phyloP scores from a whole-genome alignment of 2,329 filamentous ascomycete species.

The Immersiporthe knoxdaviesiana region DNA sequence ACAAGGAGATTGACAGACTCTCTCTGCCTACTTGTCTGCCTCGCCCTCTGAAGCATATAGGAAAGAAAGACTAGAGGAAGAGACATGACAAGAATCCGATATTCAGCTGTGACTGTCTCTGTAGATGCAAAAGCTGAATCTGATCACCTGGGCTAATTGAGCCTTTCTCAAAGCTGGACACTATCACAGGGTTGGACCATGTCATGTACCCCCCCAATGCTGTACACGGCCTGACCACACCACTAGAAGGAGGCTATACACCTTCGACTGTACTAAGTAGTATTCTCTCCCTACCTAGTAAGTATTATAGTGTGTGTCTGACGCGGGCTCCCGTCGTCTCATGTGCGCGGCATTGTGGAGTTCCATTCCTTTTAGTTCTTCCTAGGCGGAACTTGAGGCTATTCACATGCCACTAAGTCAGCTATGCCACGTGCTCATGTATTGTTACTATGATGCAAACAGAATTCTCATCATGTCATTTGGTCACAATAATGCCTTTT shows the following conservation, averaged over 20 bases:
- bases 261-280: not conserved
- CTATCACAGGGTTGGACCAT: constrained; percentile 1
- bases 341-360: constrained; percentile 11
- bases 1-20: too few relatives aligned
- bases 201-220: not conserved
- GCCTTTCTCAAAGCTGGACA: not conserved
- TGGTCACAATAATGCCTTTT: too few relatives aligned
- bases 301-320: not conserved
- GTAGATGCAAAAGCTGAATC: not conserved
- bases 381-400: constrained; percentile 12
- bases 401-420: constrained; percentile 3
- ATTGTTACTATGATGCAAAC: too few relatives aligned
- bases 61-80: not conserved
- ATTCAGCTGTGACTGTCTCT: not conserved
- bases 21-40: too few relatives aligned
- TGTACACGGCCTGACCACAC: constrained; percentile 1
- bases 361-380: not conserved
- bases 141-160: not conserved
- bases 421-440: too few relatives aligned
- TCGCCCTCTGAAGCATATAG: not conserved
- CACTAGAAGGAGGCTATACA: too few relatives aligned
- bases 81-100: not conserved
- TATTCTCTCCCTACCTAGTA: too few relatives aligned
- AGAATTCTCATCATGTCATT: too few relatives aligned
- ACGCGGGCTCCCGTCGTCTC: constrained; percentile 20